Evolutionary conservation across 2,329 filamentous ascomycete genomes (phyloP), one percentile per base, ranked within the genome.

Genomic region (Neonectria punicea): DNA sequence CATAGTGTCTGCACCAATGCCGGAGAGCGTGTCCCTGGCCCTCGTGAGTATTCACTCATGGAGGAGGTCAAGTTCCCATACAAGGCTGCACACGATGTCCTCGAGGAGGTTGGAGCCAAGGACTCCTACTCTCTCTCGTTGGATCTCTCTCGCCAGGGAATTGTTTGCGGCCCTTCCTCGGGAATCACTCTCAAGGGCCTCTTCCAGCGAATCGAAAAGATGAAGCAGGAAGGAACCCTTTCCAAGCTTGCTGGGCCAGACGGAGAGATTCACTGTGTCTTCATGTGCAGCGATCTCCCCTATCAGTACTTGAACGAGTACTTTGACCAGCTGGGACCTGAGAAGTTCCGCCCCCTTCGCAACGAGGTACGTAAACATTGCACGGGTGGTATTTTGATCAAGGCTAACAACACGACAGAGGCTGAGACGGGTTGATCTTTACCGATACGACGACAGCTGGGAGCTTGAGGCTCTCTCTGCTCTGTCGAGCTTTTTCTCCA

Each of bases 261-360:
- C 50, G 82, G 84, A 3, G 77, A 82, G 80, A 80, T 84, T 10
- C 79, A 85, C 57, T 87, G 84, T 50, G 86, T 88, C 3, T 90
- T 90, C 74, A 78, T 89, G 34, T 90, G 87, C 74, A 88, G 86
- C 64, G 88, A 90, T 66, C 75, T 90, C 20, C 88, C 88, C 0
- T 89, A 89, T 69, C 87, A 89, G 72, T 89, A 89, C 68, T 80
- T 89, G 53, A 80, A 83, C 34, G 85, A 86, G 68, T 89, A 89
- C 71, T 89, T 88, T 65, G 78, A 83, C 50, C 88, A 87, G 65
- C 75, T 89, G 7, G 81, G 80, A 0, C 70, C 79, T 1, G 78
- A 81, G 16, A 76, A 84, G 54, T 88, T 88, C 73, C 82, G 79
- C 30, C 77, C 82, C 0, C 83, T 88, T 36, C 76, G 77, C 18